Evolutionary conservation across 192 early-diverging fungal genomes (phyloP).

Genomic region (Chytriomyces hyalinus): DNA sequence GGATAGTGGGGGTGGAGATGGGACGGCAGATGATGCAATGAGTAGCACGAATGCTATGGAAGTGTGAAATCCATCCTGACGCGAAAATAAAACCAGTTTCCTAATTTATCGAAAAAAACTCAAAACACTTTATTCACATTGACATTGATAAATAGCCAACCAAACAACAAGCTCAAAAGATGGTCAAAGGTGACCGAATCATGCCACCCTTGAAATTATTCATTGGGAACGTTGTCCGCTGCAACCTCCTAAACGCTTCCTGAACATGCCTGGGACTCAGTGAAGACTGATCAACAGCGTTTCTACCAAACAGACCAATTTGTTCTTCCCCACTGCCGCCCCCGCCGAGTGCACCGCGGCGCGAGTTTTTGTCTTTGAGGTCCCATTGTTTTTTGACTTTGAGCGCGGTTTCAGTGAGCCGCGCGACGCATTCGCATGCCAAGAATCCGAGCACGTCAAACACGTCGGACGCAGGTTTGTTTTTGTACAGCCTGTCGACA

Average conservation of each 20-base stretch:
- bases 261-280: constrained; percentile 86
- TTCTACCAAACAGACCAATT: constrained; percentile 76
- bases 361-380: constrained; percentile 42
- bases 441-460: constrained; percentile 97
- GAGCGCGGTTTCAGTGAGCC: constrained; percentile 86
- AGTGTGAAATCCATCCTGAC: too few relatives aligned
- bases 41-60: too few relatives aligned
- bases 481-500: constrained; percentile 76
- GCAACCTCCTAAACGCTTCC: constrained; percentile 89
- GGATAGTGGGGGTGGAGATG: too few relatives aligned
- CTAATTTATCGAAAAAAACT: too few relatives aligned
- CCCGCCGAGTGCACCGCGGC: constrained; percentile 17
- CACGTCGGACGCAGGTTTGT: constrained; percentile 89
- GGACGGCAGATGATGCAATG: too few relatives aligned
- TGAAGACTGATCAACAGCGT: constrained; percentile 80
- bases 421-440: constrained; percentile 92
- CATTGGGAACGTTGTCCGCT: constrained; percentile 55
- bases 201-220: constrained; percentile 44
- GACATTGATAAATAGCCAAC: too few relatives aligned
- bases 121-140: too few relatives aligned
- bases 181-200: constrained; percentile 22
- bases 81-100: too few relatives aligned
- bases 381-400: constrained; percentile 57
- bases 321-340: constrained; percentile 10
- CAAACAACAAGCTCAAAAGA: constrained; percentile 1